These are phyloP conservation scores for Paraconiothyrium brasiliense DNA, from an alignment of 2,329 filamentous ascomycete genomes.

Conservation along the genomic window DNA sequence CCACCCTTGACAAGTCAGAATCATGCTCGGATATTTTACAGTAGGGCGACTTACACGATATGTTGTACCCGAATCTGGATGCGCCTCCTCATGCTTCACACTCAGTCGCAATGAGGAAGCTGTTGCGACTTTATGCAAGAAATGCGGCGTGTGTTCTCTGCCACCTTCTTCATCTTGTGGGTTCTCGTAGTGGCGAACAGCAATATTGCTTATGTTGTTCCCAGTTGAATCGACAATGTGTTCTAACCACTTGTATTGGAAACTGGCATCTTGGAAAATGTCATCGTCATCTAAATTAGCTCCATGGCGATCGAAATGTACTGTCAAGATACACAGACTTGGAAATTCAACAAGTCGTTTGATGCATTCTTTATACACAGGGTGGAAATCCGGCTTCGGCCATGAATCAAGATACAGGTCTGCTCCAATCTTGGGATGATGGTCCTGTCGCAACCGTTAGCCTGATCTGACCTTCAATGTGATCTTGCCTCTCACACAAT, in stretches of 20 bases:
- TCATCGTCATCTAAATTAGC: not conserved
- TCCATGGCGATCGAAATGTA: constrained; percentile 18
- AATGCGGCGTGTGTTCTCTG: not conserved
- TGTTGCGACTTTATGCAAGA: not conserved
- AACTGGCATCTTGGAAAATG: not conserved
- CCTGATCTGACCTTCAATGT: not conserved
- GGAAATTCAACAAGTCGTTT: constrained; percentile 6
- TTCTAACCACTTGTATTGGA: not conserved
- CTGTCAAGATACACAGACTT: constrained; percentile 10
- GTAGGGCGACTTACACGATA: constrained; percentile 2
- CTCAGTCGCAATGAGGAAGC: constrained; percentile 16
- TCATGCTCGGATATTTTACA: not conserved
- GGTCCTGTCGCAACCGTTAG: not conserved
- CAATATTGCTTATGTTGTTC: not conserved
- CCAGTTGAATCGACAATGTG: not conserved
- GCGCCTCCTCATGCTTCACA: constrained; percentile 11
- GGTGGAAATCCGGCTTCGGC: not conserved
- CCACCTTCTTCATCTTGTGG: not conserved
- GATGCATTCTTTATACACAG: not conserved
- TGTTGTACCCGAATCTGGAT: not conserved
- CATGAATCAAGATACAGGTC: not conserved
- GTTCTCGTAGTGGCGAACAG: constrained; percentile 2
- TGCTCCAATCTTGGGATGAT: not conserved
- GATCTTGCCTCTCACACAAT: constrained; percentile 13
- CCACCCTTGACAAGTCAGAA: constrained; percentile 3